phyloP scores from a whole-genome alignment of 2,329 filamentous ascomycete species.

The Gaeumannomyces tritici region DNA sequence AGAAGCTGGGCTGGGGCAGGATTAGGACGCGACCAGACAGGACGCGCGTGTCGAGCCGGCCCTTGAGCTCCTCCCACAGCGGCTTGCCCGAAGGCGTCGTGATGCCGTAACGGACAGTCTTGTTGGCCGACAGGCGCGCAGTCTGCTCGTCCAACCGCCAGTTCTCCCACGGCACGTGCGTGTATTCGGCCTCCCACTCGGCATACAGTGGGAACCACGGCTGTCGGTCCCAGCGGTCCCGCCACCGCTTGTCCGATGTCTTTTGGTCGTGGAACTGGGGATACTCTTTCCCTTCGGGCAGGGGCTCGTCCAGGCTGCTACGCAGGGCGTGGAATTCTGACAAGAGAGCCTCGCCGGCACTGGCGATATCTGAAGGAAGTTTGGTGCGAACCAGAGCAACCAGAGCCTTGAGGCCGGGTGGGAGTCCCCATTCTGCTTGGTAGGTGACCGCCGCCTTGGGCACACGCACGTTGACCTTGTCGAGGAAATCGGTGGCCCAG shows the following conservation, averaged over 20 bases:
- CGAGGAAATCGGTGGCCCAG: constrained; percentile 26
- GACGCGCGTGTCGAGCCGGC: constrained; percentile 11
- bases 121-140: constrained; percentile 8
- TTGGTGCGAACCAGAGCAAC: not conserved
- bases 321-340: not conserved
- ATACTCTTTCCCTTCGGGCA: not conserved
- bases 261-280: constrained; percentile 13
- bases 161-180: constrained; percentile 22
- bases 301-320: not conserved
- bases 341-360: not conserved
- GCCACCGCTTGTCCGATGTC: constrained; percentile 5
- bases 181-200: constrained; percentile 34
- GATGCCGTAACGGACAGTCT: not conserved
- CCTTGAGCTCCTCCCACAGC: not conserved
- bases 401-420: not conserved
- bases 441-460: not conserved
- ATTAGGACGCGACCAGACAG: constrained; percentile 27
- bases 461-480: constrained; percentile 16
- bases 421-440: not conserved
- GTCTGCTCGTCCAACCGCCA: constrained; percentile 21
- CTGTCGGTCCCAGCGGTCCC: constrained; percentile 25
- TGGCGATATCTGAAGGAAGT: not conserved
- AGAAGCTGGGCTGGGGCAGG: constrained; percentile 28
- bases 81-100: not conserved
- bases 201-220: constrained; percentile 30